Conservation (phyloP, 345 rosid species). For the Chamaenerion angustifolium region DNA sequence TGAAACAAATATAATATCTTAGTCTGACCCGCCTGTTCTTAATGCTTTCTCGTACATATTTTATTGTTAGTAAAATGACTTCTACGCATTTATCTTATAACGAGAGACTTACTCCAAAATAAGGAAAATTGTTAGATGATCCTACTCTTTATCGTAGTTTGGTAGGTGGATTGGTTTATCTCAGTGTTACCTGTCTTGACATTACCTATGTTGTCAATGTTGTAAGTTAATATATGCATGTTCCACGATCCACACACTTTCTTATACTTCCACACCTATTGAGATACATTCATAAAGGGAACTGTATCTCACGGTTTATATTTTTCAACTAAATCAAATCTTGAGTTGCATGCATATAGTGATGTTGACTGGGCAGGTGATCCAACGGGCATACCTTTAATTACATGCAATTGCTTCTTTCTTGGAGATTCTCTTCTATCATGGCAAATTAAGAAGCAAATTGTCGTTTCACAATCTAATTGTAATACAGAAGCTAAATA, state of each 20-base stretch:
- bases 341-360: background rate
- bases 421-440: too few relatives aligned
- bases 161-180: background rate
- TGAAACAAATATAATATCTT: slow-evolving; percentile 1
- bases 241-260: background rate
- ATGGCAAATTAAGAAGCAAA: background rate
- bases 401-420: background rate
- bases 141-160: too few relatives aligned
- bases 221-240: background rate
- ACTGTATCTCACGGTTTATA: background rate
- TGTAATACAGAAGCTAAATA: background rate
- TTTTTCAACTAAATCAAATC: background rate
- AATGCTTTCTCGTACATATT: background rate
- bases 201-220: too few relatives aligned
- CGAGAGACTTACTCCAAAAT: too few relatives aligned
- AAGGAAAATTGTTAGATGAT: too few relatives aligned
- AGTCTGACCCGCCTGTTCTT: background rate
- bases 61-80: background rate
- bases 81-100: background rate
- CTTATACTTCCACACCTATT: too few relatives aligned
- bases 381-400: too few relatives aligned
- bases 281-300: too few relatives aligned
- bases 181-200: background rate
- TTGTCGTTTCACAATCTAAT: background rate
- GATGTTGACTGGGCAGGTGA: slow-evolving; percentile 2